Conservation (phyloP, 345 rosid species). For the Populus nigra region DNA sequence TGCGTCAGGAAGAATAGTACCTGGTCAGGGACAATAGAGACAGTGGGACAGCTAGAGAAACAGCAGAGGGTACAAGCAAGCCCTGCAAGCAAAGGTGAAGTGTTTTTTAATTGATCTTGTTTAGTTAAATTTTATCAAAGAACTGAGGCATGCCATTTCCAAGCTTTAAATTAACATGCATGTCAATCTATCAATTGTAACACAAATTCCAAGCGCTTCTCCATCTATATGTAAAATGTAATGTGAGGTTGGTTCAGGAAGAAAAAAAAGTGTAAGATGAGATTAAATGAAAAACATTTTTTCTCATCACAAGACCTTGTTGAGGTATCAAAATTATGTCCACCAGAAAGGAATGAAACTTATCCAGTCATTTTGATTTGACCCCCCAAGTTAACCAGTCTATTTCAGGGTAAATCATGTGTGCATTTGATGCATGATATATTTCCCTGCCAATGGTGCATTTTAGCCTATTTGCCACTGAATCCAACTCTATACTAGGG, state of each 20-base stretch:
- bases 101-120: neutral
- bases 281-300: neutral
- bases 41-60: slow-evolving; percentile 83
- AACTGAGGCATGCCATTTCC: neutral
- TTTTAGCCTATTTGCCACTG: neutral
- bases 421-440: neutral
- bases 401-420: neutral
- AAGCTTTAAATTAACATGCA: neutral
- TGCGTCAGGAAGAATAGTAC: slow-evolving; percentile 41
- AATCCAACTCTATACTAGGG: neutral
- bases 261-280: no score
- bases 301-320: neutral
- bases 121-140: neutral
- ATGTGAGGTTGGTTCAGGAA: neutral
- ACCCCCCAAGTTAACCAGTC: neutral
- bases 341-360: neutral
- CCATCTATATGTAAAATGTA: neutral
- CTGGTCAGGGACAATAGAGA: slow-evolving; percentile 86
- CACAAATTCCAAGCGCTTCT: neutral
- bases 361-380: neutral
- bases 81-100: slow-evolving; percentile 41
- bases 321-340: neutral
- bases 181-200: neutral
- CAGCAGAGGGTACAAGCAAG: slow-evolving; percentile 64
- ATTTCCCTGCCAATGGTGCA: neutral